Base-by-base conservation (phyloP, 495 filamentous ascomycete species). In the Penicillium cataractarum region DNA sequence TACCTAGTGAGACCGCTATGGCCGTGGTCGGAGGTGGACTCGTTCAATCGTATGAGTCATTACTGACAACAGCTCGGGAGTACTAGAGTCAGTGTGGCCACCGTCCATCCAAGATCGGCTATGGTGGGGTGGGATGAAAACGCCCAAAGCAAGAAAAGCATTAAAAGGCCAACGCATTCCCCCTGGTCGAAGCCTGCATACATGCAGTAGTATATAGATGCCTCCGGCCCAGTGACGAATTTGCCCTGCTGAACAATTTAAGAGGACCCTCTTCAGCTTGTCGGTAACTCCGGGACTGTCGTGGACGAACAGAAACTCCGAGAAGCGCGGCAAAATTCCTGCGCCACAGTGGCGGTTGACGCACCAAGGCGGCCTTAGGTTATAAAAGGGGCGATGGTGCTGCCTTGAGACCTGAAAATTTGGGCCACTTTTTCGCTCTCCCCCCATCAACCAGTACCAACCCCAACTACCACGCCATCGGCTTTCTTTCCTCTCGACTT, bases 321-420 rank as follows among this genome's bases (percentile, higher is more conserved):
- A 61, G 44, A 65, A 56, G 31, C 61, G 55, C 61, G 57, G 54
- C 24, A 17, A 35, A 39, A 49, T 19, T 4, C 4, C 61, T 56
- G 55, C 58, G 67, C 64, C 55, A 66, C 65, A 57, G 55, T 61
- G 61, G 59, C 62, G 61, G 48, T 24, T 58, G 46, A 58, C 50
- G 55, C 22, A 58, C 37, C 15, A 29, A 31, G 21, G 15, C 54
- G 22, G 22, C 13, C 31, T 42, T 31, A 31, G 29, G 29, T 65
- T 62, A 65, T 65, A 68, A 65, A 60, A 61, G 53, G 31, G 22
- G 5, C 49, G 44, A 21, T 49, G 64, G 55, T 56, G 67, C 56
- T 73, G 68, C 68, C 70, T 71, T 70, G 71, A 63, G 64, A 69
- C 74, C 74, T 73, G 70, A 76, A 71, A 74, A 71, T 64, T 61